Base-by-base conservation (phyloP, 192 early-diverging fungal species). In the Podila epigama region DNA sequence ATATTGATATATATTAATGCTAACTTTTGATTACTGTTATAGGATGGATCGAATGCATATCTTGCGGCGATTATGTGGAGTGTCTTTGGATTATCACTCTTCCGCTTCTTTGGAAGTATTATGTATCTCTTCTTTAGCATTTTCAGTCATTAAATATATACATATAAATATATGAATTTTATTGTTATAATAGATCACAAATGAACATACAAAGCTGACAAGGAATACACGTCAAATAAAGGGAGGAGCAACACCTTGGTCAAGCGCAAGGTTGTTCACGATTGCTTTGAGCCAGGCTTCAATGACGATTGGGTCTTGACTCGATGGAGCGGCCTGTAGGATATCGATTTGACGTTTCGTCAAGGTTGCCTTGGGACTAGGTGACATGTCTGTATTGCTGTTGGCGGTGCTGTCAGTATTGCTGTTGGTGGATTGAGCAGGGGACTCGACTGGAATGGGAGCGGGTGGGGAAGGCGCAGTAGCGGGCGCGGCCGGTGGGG, bases 21-120 rank as follows among this genome's bases (percentile, higher is more conserved):
- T n/a, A n/a, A n/a, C n/a, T n/a, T n/a, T n/a, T n/a, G n/a, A n/a
- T n/a, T n/a, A n/a, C n/a, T n/a, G n/a, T n/a, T n/a, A 18, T 51
- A 81, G 41, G 64, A 80, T 33, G 79, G 84, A 51, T 80, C 82
- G 10, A 81, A 78, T 58, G 62, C 58, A 35, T 89, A 89, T 60
- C 81, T 89, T 51, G 85, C 81, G 16, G 91, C 91, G 57, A 86
- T 95, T 27, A 89, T 96, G 60, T 95, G 89, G 85, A 88, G 89
- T 36, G 93, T 94, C 1, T 80, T 89, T 37, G 90, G 83, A 34
- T 65, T 95, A 27, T 85, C 91, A 15, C 35, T 79, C 16, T 80
- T 94, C 58, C 83, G 94, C 33, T 94, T 93, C 80, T 65, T 87
- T 60, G 94, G 94, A 39, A 86, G 84, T 33, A 81, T 70, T 52